Percentiles rank a stretch among this genome's conserved stretches.
phyloP scores from a whole-genome alignment of 352 stramenopile species.

The Phytopythium helicoides region DNA sequence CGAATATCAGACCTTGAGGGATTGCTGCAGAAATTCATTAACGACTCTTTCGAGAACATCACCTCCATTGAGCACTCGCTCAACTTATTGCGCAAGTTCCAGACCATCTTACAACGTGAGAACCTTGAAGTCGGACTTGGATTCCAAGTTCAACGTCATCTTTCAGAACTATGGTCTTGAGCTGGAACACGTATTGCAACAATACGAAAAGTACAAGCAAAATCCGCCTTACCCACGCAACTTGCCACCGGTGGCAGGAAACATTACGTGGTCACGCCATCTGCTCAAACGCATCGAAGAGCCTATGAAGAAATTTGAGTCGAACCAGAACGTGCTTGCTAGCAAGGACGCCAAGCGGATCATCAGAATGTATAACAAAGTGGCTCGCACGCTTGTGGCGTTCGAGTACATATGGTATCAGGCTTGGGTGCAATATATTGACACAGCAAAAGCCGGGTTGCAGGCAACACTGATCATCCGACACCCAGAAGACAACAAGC shows the following conservation, averaged over 20 bases:
- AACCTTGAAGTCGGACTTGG: conserved; percentile 97
- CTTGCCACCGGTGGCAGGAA: conserved; percentile 95
- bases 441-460: conserved; percentile 96
- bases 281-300: conserved; percentile 98
- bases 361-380: conserved; percentile 99
- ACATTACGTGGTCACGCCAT: conserved; percentile 98
- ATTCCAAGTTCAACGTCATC: conserved; percentile 99
- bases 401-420: conserved; percentile 99
- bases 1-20: conserved; percentile 96
- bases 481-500: conserved; percentile 97
- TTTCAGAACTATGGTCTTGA: conserved; percentile 99
- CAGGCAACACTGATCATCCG: conserved; percentile 98
- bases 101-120: conserved; percentile 97
- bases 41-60: conserved; percentile 99
- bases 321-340: conserved; percentile 96
- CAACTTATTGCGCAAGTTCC: conserved; percentile 96
- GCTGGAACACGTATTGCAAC: conserved; percentile 96
- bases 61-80: conserved; percentile 98
- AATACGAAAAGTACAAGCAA: conserved; percentile 99
- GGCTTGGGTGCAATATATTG: conserved; percentile 97
- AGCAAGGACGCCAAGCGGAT: conserved; percentile 97
- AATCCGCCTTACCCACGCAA: conserved; percentile 96
- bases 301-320: conserved; percentile 99
- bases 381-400: conserved; percentile 95
- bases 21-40: conserved; percentile 98